Conservation (phyloP, 179 eudicot species). For the Patellifolia procumbens region DNA sequence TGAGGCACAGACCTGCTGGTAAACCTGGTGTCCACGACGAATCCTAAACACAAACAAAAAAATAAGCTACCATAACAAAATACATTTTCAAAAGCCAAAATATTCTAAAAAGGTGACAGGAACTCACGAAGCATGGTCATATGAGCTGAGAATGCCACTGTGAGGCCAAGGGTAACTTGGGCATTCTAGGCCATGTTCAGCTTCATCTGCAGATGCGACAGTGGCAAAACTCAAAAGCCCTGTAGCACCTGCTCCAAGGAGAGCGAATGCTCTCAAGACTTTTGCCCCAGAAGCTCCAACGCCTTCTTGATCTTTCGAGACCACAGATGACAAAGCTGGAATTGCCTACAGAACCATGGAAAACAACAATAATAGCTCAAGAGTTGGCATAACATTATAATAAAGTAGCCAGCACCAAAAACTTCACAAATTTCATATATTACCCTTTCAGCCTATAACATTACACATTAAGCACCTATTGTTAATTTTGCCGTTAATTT, state of each 20-base stretch:
- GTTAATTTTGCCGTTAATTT: not conserved
- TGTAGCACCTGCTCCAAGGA: slow-evolving; percentile 78
- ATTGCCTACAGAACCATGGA: slow-evolving; percentile 49
- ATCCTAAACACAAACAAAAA: slow-evolving; percentile 45
- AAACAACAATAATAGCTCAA: slow-evolving; percentile 3
- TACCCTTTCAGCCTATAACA: not conserved
- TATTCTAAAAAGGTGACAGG: not conserved
- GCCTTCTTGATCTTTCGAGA: slow-evolving; percentile 60
- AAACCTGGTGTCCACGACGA: slow-evolving; percentile 98
- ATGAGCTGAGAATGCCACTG: slow-evolving; percentile 75
- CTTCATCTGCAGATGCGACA: slow-evolving; percentile 78
- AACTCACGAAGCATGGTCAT: slow-evolving; percentile 85
- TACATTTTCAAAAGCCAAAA: not conserved
- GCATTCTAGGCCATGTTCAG: slow-evolving; percentile 70
- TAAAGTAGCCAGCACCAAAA: not conserved
- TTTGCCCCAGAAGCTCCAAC: slow-evolving; percentile 57
- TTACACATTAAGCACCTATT: not conserved
- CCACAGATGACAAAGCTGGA: slow-evolving; percentile 62
- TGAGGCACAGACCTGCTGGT: slow-evolving; percentile 95
- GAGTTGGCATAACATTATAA: not conserved
- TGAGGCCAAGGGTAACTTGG: slow-evolving; percentile 85
- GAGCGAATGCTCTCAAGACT: slow-evolving; percentile 61
- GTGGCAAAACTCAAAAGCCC: slow-evolving; percentile 70
- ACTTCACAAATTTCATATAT: not conserved
- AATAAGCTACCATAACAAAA: slow-evolving; percentile 4